phyloP scores from a whole-genome alignment of 2,329 filamentous ascomycete genomes.

The Trichoderma gracile region DNA sequence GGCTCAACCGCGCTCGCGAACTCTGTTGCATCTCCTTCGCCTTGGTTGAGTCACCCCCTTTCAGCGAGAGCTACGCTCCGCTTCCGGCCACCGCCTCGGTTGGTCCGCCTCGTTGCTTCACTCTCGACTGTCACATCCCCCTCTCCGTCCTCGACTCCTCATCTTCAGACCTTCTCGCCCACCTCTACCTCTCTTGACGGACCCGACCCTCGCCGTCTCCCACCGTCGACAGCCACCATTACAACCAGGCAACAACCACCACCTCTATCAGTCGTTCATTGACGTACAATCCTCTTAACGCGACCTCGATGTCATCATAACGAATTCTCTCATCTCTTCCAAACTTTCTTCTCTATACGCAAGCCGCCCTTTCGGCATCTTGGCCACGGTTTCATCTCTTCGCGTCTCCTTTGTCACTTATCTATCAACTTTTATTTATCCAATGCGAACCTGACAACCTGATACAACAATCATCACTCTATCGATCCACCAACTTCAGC shows the following conservation, averaged over 20 bases:
- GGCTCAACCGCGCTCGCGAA: slow-evolving; percentile 31
- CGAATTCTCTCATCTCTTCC: slow-evolving; percentile 42
- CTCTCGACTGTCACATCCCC: not conserved
- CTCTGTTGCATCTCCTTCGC: slow-evolving; percentile 20
- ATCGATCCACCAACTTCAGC: slow-evolving; percentile 28
- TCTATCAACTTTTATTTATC: slow-evolving; percentile 24
- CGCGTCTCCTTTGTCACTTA: slow-evolving; percentile 41
- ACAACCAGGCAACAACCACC: slow-evolving; percentile 11
- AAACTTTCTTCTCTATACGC: slow-evolving; percentile 33
- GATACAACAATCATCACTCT: slow-evolving; percentile 38
- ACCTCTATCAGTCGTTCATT: slow-evolving; percentile 26
- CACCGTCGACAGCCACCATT: slow-evolving; percentile 15
- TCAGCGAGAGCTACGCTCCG: slow-evolving; percentile 38
- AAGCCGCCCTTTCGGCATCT: slow-evolving; percentile 27
- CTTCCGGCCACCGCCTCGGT: slow-evolving; percentile 32
- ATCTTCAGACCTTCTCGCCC: slow-evolving; percentile 18
- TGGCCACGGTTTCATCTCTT: slow-evolving; percentile 39
- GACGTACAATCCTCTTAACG: slow-evolving; percentile 29
- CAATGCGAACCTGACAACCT: slow-evolving; percentile 48
- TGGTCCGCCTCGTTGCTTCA: slow-evolving; percentile 32
- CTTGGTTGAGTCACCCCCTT: slow-evolving; percentile 31
- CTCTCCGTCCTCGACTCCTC: not conserved
- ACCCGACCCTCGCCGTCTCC: slow-evolving; percentile 35
- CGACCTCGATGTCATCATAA: slow-evolving; percentile 49
- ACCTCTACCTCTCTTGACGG: slow-evolving; percentile 30